Evolutionary conservation across 805 yeast genomes (phyloP).

Genomic region (Sungouiozyma intestinalis): DNA sequence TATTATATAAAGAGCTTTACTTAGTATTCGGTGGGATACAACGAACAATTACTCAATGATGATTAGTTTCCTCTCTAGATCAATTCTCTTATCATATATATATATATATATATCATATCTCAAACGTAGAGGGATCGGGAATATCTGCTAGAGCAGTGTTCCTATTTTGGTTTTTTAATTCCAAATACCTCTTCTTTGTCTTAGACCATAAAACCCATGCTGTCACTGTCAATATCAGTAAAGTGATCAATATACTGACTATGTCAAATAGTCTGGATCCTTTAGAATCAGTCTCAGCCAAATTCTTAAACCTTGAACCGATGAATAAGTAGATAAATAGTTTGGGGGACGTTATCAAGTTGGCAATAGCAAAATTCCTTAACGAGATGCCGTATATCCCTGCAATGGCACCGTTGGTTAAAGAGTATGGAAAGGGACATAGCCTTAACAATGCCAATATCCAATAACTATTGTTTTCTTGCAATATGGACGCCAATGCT

Average conservation of each 20-base stretch:
- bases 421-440: constrained; percentile 88
- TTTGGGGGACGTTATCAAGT: constrained; percentile 72
- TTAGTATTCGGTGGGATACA: no score
- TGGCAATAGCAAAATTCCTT: constrained; percentile 56
- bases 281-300: constrained; percentile 49
- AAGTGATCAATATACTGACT: constrained; percentile 48
- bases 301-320: constrained; percentile 60
- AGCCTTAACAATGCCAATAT: constrained; percentile 64
- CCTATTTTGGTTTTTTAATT: constrained; percentile 15
- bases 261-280: constrained; percentile 50
- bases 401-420: constrained; percentile 87
- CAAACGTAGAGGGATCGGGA: constrained; percentile 6
- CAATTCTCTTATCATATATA: not conserved
- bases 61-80: no score
- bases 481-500: constrained; percentile 64
- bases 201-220: constrained; percentile 59
- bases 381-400: constrained; percentile 69
- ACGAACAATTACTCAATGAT: no score
- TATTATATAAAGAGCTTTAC: not conserved
- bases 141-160: constrained; percentile 2
- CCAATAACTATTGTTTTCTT: constrained; percentile 57
- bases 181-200: constrained; percentile 30
- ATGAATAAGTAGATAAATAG: constrained; percentile 63
- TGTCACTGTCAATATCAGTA: constrained; percentile 42
- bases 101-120: constrained; percentile 3